phyloP scores from a whole-genome alignment of 306 rosid species.

The Geum urbanum region DNA sequence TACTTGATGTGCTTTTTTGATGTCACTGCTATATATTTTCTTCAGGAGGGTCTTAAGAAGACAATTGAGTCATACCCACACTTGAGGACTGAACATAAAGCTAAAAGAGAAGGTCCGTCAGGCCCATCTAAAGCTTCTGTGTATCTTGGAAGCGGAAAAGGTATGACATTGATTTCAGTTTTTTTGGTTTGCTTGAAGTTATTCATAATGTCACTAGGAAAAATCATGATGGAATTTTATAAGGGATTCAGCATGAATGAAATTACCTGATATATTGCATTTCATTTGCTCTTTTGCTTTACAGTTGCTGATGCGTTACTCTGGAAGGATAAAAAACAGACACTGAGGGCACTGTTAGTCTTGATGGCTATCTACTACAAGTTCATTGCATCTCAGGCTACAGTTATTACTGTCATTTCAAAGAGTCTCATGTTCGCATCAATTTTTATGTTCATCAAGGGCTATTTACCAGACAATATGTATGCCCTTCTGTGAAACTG shows the following conservation, averaged over 20 bases:
- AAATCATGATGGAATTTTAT: not conserved
- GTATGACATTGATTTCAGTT: constrained; percentile 35
- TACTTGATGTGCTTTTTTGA: constrained; percentile 3
- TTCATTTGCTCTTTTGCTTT: constrained; percentile 22
- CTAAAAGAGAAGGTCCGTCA: constrained; percentile 73
- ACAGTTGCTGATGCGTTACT: constrained; percentile 95
- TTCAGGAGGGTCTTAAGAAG: constrained; percentile 85
- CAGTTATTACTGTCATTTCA: constrained; percentile 61
- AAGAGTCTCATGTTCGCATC: constrained; percentile 54
- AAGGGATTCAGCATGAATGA: not conserved
- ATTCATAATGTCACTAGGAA: constrained; percentile 3
- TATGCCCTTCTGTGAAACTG: constrained; percentile 31
- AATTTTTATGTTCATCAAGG: constrained; percentile 53
- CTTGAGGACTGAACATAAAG: constrained; percentile 62
- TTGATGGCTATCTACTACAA: constrained; percentile 67
- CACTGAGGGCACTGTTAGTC: constrained; percentile 53
- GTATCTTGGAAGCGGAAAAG: constrained; percentile 80
- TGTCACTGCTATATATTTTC: constrained; percentile 18
- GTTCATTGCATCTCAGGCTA: constrained; percentile 69
- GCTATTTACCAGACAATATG: constrained; percentile 72
- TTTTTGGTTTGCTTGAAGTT: constrained; percentile 1
- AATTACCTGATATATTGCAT: constrained; percentile 3
- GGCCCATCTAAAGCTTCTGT: constrained; percentile 80
- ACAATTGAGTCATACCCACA: constrained; percentile 79
- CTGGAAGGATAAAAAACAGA: constrained; percentile 84